phyloP scores from a whole-genome alignment of 345 rosid species.

The Citrus medica region DNA sequence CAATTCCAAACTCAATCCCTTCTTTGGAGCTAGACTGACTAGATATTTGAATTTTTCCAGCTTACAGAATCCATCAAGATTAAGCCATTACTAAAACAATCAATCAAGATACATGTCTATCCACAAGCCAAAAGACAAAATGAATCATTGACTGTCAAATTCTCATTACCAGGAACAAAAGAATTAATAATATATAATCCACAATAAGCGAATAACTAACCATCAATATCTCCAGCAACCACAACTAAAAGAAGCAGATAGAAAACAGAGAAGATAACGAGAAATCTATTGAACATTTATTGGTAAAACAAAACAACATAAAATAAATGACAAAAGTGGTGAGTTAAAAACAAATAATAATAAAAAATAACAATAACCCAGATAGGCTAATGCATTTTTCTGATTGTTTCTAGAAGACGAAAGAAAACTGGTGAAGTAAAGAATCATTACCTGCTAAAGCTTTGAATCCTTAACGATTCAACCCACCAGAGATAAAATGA shows the following conservation, averaged over 20 bases:
- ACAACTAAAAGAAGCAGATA: background rate
- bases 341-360: background rate
- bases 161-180: background rate
- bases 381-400: background rate
- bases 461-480: background rate
- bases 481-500: background rate
- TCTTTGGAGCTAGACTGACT: background rate
- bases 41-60: background rate
- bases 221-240: background rate
- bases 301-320: background rate
- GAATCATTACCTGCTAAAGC: slow-evolving; percentile 7
- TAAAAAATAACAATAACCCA: background rate
- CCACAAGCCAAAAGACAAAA: background rate
- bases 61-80: background rate
- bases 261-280: background rate
- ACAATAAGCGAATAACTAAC: background rate
- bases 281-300: slow-evolving; percentile 1
- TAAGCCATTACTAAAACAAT: background rate
- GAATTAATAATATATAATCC: background rate
- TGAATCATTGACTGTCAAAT: background rate
- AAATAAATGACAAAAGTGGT: background rate
- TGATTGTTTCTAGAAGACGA: background rate
- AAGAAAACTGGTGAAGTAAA: slow-evolving; percentile 10
- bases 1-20: background rate
- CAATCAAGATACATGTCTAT: background rate